Evolutionary conservation across 371 early-diverging fungal genomes (phyloP), one percentile per base, ranked within the genome.

Genomic region (Lichtheimia ornata): DNA sequence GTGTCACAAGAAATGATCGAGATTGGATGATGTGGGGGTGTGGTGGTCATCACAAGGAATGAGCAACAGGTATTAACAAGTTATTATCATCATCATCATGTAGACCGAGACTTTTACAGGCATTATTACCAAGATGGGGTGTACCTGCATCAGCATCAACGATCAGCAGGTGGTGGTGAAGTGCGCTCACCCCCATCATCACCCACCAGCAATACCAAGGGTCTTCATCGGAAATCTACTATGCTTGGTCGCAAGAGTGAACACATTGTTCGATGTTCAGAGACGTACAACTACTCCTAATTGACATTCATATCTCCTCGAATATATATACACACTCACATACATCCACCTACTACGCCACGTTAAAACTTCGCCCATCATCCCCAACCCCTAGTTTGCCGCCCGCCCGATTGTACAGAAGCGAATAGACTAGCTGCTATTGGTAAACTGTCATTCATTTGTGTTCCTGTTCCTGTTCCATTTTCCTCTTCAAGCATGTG

Each of bases 121-220:
- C 73, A 80, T 18, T 65, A 81, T 58, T 85, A 85, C 60, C 81
- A 83, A 61, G 81, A 83, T 58, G 85, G 85, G 14, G 84, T 85
- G 13, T 85, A 85, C 62, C 67, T 83, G 28, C 63, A 78, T 66
- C 72, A 69, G 28, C 60, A 63, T 20, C 68, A 64, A 52, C 44
- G 50, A 35, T 17, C 17, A 18, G 42, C 51, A 22, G 47, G 24
- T 4, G 47, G 24, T 4, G 47, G 49, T 11, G 54, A 52, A 56
- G 52, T 42, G 7, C 47, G n/a, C 47, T 4, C 35, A 35, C 35
- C 35, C 6, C 35, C 35, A 35, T 35, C 35, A 35, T 9, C 35
- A 9, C 35, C 35, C 1, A 11, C 35, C 6, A 35, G 35, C 35
- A 35, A 4, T n/a, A n/a, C 47, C 14, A 47, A 47, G 27, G 24